These are phyloP conservation scores for Hamigera avellanea DNA, from an alignment of 495 filamentous ascomycete species.

Conservation along the genomic window DNA sequence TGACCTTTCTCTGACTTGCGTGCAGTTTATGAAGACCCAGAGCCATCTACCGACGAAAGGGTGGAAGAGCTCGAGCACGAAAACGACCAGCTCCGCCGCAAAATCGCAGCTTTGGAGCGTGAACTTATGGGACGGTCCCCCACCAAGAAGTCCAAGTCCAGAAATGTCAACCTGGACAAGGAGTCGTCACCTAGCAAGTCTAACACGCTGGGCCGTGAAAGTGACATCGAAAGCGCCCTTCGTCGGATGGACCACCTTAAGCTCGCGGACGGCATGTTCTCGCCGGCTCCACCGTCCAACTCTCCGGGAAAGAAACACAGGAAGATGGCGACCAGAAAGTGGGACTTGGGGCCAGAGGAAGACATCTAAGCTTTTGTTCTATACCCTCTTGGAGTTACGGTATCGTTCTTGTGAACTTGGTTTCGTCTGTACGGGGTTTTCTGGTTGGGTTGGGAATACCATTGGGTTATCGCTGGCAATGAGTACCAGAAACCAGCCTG, in stretches of 20 bases:
- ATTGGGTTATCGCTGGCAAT: no score
- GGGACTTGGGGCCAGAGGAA: conserved; percentile 45
- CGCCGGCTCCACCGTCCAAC: conserved; percentile 11
- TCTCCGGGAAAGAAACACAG: conserved; percentile 34
- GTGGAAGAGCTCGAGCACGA: conserved; percentile 34
- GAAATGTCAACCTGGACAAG: conserved; percentile 10
- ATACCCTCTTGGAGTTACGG: conserved; percentile 6
- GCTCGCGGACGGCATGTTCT: conserved; percentile 29
- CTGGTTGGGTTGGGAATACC: no score
- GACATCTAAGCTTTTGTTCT: conserved; percentile 19
- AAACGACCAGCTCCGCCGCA: conserved; percentile 35
- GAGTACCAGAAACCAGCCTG: no score
- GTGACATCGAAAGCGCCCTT: conserved; percentile 32
- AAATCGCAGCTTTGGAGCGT: conserved; percentile 34
- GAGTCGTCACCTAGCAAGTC: conserved; percentile 11
- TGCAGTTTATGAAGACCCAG: conserved; percentile 38
- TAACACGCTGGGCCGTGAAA: conserved; percentile 24
- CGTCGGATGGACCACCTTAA: conserved; percentile 33
- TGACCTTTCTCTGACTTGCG: conserved; percentile 6
- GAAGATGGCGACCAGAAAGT: conserved; percentile 44
- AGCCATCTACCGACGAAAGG: conserved; percentile 18
- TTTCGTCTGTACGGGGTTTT: conserved; percentile 1
- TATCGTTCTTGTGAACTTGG: no score
- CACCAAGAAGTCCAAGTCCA: conserved; percentile 28
- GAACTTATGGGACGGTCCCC: conserved; percentile 35